Evolutionary conservation across 2,329 filamentous ascomycete species (phyloP).

Genomic region (Phialophora chinensis): DNA sequence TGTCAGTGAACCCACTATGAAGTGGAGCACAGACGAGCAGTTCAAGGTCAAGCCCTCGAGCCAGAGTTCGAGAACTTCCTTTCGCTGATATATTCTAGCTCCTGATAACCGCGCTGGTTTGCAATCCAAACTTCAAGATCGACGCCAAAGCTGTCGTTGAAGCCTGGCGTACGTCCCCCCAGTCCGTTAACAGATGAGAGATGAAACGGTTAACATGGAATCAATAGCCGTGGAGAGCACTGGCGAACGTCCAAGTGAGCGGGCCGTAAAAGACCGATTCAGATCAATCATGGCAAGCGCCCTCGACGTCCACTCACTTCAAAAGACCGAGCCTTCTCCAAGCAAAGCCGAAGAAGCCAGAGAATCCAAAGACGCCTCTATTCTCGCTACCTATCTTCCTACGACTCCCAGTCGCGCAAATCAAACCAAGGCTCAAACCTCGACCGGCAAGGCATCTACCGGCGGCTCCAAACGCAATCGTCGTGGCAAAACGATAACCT

Average conservation of each 20-base stretch:
- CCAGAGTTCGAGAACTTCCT: not conserved
- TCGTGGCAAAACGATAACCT: not conserved
- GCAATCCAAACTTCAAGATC: not conserved
- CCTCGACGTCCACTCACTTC: not conserved
- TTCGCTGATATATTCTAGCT: conserved; percentile 7
- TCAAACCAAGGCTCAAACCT: not conserved
- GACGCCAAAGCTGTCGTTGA: not conserved
- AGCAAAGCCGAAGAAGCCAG: not conserved
- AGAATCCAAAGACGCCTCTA: not conserved
- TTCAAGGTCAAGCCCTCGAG: not conserved
- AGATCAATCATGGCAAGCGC: not conserved
- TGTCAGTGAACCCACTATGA: not conserved
- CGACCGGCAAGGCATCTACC: not conserved
- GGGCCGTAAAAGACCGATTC: not conserved
- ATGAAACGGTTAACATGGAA: not conserved
- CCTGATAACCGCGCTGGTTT: conserved; percentile 2
- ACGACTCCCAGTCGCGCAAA: not conserved
- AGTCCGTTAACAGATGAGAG: not conserved
- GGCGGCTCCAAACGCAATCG: conserved; percentile 11
- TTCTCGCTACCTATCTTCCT: not conserved
- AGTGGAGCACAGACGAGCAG: not conserved
- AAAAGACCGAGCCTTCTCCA: not conserved
- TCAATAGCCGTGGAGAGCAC: not conserved
- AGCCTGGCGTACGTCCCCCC: conserved; percentile 9
- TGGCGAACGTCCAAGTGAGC: not conserved